phyloP scores from a whole-genome alignment of 345 rosid species.

The Citrus cavaleriei region DNA sequence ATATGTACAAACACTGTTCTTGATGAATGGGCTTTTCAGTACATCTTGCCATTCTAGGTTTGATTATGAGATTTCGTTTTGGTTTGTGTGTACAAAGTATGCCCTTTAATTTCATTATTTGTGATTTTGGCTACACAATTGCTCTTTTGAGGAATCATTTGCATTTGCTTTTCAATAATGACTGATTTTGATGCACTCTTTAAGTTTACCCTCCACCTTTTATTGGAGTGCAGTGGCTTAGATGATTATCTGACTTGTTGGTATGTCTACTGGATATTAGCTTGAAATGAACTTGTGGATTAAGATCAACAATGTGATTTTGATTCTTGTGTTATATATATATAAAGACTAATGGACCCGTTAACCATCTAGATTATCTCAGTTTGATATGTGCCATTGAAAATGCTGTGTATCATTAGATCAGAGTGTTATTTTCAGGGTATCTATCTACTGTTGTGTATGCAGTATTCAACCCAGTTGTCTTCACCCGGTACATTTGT shows the following conservation, averaged over 20 bases:
- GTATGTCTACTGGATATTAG: background rate
- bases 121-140: background rate
- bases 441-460: background rate
- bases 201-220: background rate
- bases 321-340: background rate
- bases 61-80: background rate
- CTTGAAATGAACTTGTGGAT: background rate
- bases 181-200: background rate
- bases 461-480: background rate
- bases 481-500: background rate
- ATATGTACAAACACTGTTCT: background rate
- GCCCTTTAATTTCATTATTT: background rate
- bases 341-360: too few species aligned
- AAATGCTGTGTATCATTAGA: background rate
- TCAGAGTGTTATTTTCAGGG: background rate
- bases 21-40: background rate
- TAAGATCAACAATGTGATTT: background rate
- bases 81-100: background rate
- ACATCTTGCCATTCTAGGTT: background rate
- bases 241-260: background rate
- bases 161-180: background rate
- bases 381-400: background rate
- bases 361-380: background rate
- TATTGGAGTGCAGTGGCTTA: background rate
- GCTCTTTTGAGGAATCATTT: background rate